These are phyloP conservation scores for Volvox reticuliferus DNA, from an alignment of 139 green algal species.

Conservation along the genomic window DNA sequence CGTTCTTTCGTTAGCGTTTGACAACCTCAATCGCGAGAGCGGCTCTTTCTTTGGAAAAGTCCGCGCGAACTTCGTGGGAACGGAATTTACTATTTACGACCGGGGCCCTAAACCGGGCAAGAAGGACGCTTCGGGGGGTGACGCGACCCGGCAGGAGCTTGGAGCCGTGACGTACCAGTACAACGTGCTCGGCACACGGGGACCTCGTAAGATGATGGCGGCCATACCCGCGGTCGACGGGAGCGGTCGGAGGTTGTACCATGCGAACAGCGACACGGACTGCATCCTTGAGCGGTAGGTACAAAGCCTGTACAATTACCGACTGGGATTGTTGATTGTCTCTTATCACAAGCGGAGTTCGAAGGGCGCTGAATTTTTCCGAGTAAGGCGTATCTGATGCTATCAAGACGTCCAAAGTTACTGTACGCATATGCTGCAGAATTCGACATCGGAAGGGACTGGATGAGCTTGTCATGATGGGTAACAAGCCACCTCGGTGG, in stretches of 20 bases:
- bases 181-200: constrained; percentile 95
- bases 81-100: constrained; percentile 93
- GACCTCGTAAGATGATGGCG: constrained; percentile 91
- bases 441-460: constrained; percentile 36
- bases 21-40: constrained; percentile 67
- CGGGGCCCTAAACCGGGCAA: constrained; percentile 70
- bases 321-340: no score
- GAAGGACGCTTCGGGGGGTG: constrained; percentile 10
- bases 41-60: constrained; percentile 87
- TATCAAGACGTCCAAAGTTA: not conserved
- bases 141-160: constrained; percentile 69
- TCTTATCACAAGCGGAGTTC: not conserved
- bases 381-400: not conserved
- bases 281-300: constrained; percentile 61
- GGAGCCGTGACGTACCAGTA: constrained; percentile 87
- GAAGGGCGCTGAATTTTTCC: no score
- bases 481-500: constrained; percentile 97
- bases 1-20: constrained; percentile 87
- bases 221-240: constrained; percentile 74
- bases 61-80: constrained; percentile 94
- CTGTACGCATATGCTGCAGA: constrained; percentile 35
- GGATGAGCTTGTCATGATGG: constrained; percentile 73
- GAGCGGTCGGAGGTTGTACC: constrained; percentile 45
- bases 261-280: constrained; percentile 45
- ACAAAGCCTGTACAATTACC: not conserved